These are phyloP conservation scores for Gremmenia infestans DNA, from an alignment of 2,329 filamentous ascomycete genomes.

Conservation along the genomic window DNA sequence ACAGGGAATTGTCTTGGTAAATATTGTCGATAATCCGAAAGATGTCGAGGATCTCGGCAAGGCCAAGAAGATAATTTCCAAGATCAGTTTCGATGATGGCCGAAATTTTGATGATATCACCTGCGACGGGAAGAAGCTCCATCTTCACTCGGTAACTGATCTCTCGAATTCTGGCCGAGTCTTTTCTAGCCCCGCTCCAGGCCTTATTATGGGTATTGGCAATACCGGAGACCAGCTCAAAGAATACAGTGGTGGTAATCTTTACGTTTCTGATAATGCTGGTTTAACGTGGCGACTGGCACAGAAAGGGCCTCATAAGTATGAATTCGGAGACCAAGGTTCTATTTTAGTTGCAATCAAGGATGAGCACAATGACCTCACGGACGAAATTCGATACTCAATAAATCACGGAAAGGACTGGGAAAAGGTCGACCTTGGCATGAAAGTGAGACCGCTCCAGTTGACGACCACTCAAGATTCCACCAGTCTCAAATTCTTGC, in stretches of 20 bases:
- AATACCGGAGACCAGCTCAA: conserved; percentile 76
- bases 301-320: conserved; percentile 81
- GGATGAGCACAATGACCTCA: conserved; percentile 48
- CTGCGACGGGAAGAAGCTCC: conserved; percentile 59
- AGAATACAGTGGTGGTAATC: conserved; percentile 65
- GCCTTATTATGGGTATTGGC: conserved; percentile 88
- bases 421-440: conserved; percentile 64
- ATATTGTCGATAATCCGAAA: conserved; percentile 81
- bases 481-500: conserved; percentile 83
- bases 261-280: conserved; percentile 88
- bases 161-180: conserved; percentile 77
- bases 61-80: conserved; percentile 65
- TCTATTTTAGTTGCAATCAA: conserved; percentile 79
- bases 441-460: conserved; percentile 64
- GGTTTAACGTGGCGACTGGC: conserved; percentile 77
- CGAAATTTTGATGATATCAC: conserved; percentile 75
- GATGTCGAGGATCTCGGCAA: conserved; percentile 55
- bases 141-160: conserved; percentile 89
- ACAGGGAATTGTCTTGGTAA: conserved; percentile 87
- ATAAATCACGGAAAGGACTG: conserved; percentile 85
- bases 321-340: conserved; percentile 92
- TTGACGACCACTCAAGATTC: conserved; percentile 90
- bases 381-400: conserved; percentile 67
- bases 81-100: conserved; percentile 94
- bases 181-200: conserved; percentile 90